Conservation (phyloP, 2,329 filamentous ascomycete genomes). For the Amauroascus verrucosus region DNA sequence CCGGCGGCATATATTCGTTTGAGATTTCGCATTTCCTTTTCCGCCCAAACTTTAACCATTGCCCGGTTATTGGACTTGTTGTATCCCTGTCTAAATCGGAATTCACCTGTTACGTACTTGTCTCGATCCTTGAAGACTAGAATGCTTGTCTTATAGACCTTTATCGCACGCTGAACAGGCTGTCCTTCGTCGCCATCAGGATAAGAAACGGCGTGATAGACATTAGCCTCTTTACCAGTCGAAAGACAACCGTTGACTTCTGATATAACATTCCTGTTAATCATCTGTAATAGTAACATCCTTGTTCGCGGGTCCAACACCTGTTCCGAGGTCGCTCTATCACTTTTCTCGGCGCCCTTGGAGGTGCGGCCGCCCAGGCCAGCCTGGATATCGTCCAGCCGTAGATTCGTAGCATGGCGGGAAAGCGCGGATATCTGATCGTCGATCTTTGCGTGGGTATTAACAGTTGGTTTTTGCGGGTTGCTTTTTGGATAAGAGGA, state of each 20-base stretch:
- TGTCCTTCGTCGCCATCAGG: slow-evolving; percentile 40
- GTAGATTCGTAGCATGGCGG: slow-evolving; percentile 75
- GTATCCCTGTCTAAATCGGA: slow-evolving; percentile 79
- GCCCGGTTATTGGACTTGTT: slow-evolving; percentile 91
- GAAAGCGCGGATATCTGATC: slow-evolving; percentile 80
- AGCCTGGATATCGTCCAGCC: slow-evolving; percentile 55
- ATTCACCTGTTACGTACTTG: slow-evolving; percentile 89
- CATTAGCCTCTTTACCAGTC: slow-evolving; percentile 96
- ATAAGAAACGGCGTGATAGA: slow-evolving; percentile 74
- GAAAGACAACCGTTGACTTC: slow-evolving; percentile 93
- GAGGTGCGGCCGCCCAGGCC: slow-evolving; percentile 43
- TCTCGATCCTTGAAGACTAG: slow-evolving; percentile 96
- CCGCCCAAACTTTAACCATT: slow-evolving; percentile 98
- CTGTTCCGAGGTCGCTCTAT: slow-evolving; percentile 87
- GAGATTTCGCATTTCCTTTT: slow-evolving; percentile 95
- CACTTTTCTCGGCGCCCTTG: slow-evolving; percentile 60
- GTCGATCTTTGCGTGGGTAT: slow-evolving; percentile 69
- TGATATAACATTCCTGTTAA: slow-evolving; percentile 78
- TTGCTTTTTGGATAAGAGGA: slow-evolving; percentile 60
- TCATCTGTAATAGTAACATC: slow-evolving; percentile 92
- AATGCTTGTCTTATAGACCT: slow-evolving; percentile 98
- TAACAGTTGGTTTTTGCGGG: slow-evolving; percentile 66
- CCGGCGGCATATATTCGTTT: slow-evolving; percentile 71
- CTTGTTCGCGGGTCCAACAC: slow-evolving; percentile 88
- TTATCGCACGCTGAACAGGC: slow-evolving; percentile 72